Base-by-base conservation (phyloP, 495 filamentous ascomycete genomes). In the Penicillium coprophilum region DNA sequence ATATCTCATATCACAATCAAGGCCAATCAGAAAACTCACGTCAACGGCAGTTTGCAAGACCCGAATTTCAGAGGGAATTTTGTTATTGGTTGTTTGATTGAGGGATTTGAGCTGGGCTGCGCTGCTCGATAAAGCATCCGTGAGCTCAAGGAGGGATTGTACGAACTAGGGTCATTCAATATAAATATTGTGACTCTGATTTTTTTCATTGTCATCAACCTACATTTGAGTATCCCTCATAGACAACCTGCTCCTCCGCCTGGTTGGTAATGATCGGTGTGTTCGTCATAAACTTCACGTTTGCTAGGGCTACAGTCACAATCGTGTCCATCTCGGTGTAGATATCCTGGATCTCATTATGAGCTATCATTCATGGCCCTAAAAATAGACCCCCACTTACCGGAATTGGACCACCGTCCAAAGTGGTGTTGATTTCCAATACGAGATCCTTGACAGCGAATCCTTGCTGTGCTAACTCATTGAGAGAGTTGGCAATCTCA, bases 401-500 rank as follows among this genome's bases (percentile, higher is more conserved):
- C 48, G 55, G 11, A 32, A 58, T 52, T 40, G 55, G 55, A 58
- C 48, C 55, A 46, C 41, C 48, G 31, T 58, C 48, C 32, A 43
- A 41, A 46, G 55, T 57, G 49, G 48, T 41, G 40, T 58, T 52
- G 23, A 58, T 41, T 52, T 41, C 23, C 31, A 53, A 39, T 40
- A 58, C 55, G 13, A 58, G 55, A 19, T 28, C 12, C 41, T 58
- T 52, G 10, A 24, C 41, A 38, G 55, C 48, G 27, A 52, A 58
- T 40, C 48, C 55, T 52, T 58, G 55, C 41, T 52, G 55, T 47
- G 55, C 55, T 52, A 58, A 43, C 40, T 58, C 55, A 40, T 58
- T 58, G 41, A 58, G 55, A 46, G 55, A 58, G 48, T 58, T 53
- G 48, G 55, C 55, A 24, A 58, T 58, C 47, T 58, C 48, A 47